Percentiles rank a stretch among this genome's conserved stretches.
Conservation (phyloP, 108 stramenopile genomes). For the Skeletonema marinoi region DNA sequence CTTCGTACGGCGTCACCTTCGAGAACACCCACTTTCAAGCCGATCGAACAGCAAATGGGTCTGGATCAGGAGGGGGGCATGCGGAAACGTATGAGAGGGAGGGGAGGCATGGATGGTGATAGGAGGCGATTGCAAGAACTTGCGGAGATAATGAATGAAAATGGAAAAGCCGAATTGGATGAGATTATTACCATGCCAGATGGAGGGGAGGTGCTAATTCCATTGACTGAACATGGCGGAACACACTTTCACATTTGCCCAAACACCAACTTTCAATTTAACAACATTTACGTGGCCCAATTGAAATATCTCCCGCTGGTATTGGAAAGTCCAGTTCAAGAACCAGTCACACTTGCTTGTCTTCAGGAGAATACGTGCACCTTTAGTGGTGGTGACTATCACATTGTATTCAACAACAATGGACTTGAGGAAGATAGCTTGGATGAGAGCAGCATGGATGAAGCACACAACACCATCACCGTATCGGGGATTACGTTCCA, state of each 20-base stretch:
- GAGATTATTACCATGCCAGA: neutral
- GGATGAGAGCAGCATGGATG: neutral
- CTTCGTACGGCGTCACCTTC: neutral
- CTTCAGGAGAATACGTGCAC: neutral
- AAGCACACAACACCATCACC: neutral
- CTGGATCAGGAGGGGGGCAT: neutral
- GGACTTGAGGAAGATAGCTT: neutral
- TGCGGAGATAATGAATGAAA: neutral
- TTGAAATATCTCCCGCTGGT: neutral
- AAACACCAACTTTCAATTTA: neutral
- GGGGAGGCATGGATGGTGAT: neutral
- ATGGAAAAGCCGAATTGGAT: neutral
- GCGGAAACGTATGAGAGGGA: neutral
- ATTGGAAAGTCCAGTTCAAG: neutral
- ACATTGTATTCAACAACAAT: neutral
- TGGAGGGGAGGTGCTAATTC: neutral
- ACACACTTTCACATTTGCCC: neutral
- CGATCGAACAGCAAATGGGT: neutral
- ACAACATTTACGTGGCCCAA: neutral
- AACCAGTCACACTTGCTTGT: neutral
- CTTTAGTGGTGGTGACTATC: neutral
- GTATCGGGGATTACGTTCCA: conserved; percentile 30
- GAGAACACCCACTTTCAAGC: neutral
- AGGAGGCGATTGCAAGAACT: neutral
- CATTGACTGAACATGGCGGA: neutral